A percentile compares a stretch with the other conserved stretches of the same genome.
Evolutionary conservation across 2,329 filamentous ascomycete genomes (phyloP).

Genomic region (Neofusicoccum cordaticola): DNA sequence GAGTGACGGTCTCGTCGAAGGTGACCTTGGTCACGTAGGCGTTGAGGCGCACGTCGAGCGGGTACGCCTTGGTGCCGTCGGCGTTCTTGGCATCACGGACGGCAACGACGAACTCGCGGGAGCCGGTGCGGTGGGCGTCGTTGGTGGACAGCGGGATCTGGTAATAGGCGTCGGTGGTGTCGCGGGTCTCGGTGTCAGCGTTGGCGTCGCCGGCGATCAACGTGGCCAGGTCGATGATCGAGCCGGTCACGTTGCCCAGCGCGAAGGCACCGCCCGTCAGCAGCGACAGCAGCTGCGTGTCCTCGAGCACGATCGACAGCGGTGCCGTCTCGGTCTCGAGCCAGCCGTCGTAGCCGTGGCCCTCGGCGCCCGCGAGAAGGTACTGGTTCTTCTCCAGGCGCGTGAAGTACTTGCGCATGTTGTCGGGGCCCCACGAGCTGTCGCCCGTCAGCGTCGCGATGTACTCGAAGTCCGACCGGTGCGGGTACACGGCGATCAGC

Average conservation of each 20-base stretch:
- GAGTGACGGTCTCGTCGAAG: conserved; percentile 62
- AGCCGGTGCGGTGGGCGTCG: conserved; percentile 49
- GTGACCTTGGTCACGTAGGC: conserved; percentile 64
- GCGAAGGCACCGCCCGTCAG: conserved; percentile 52
- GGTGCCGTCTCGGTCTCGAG: conserved; percentile 47
- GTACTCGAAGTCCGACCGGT: conserved; percentile 58
- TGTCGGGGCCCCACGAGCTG: conserved; percentile 53
- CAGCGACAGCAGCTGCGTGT: conserved; percentile 54
- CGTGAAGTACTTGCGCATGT: conserved; percentile 58
- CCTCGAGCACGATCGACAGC: conserved; percentile 44
- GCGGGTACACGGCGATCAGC: conserved; percentile 58
- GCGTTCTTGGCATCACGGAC: conserved; percentile 49
- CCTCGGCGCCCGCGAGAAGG: conserved; percentile 39
- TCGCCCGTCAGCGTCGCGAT: conserved; percentile 61
- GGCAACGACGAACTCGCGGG: conserved; percentile 56
- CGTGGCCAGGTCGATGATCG: conserved; percentile 40
- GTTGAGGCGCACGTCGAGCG: conserved; percentile 58
- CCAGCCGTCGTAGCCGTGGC: conserved; percentile 61
- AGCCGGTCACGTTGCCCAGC: conserved; percentile 42
- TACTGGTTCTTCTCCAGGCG: conserved; percentile 56
- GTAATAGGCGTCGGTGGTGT: conserved; percentile 49
- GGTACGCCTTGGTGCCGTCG: conserved; percentile 54
- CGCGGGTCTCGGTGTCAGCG: conserved; percentile 44
- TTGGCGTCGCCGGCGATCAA: conserved; percentile 52
- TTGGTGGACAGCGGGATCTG: conserved; percentile 59